Evolutionary conservation across 2,329 filamentous ascomycete species (phyloP), one percentile per base, ranked within the genome.

Genomic region (Epichloe sibirici): DNA sequence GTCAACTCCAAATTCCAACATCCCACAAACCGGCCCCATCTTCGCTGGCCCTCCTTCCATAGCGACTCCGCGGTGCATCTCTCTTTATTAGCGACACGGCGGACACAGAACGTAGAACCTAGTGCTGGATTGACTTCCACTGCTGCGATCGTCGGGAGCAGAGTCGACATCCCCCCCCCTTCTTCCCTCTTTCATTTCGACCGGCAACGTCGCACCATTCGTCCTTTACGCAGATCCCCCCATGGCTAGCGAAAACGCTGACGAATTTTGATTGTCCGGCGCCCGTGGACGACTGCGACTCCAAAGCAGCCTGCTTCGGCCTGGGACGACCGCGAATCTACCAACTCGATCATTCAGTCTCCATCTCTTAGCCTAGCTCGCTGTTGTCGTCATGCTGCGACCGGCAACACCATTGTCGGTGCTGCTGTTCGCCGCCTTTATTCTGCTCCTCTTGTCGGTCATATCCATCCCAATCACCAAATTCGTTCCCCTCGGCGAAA

Each of bases 391-490:
- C 73, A 88, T 95, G 82, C 75, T 97, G 68, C 88, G 90, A 64
- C 90, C 93, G 57, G 91, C 93, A 56, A 97, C 93, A 55, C 91
- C 93, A 60, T 75, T 98, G 66, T 84, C 90, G 60, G 74, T 95
- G 60, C 74, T 97, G 66, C 85, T 97, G 63, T 79, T 94, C 57
- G 77, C 80, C 63, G 90, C 91, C 58, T 96, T 98, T 69, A 85
- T 77, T 57, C 75, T 97, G 56, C 77, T 97, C 50, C 75, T 97
- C 46, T 76, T 98, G 40, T 88, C 90, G 46, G 88, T 90, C 40
- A 73, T 98, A n/a, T 95, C 91, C 1, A 90, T 89, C 0, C 93
- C 93, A 17, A 82, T 98, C 59, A 85, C 97, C 65, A 83, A 86
- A 64, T 78, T 76, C 28, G 94, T 98, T 46, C 88, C 90, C 9